Evolutionary conservation across 805 yeast species (phyloP), one percentile per base, ranked within the genome.

Genomic region (Wickerhamomyces sydowiorum): DNA sequence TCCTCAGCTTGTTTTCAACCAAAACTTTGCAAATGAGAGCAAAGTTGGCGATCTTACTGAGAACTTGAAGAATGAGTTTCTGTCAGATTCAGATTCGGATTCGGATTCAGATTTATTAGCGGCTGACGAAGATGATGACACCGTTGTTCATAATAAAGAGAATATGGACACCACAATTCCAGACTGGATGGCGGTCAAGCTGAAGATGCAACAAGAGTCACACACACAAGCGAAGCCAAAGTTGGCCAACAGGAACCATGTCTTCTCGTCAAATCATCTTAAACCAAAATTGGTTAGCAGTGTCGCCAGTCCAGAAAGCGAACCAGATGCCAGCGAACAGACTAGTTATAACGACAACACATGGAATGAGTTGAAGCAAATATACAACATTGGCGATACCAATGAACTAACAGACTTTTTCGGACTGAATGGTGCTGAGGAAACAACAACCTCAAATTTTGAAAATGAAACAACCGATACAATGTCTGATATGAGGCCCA

Each of bases 311-410:
- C 5, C 19, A n/a, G 33, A 17, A 6, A 30, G 33, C 12, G n/a
- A n/a, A n/a, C n/a, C n/a, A n/a, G 27, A 30, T 8, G 17, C 20
- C 33, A 17, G 15, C 18, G 15, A 7, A 9, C n/a, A 23, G 10
- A 21, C 19, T 7, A 15, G 7, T 27, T 6, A 18, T n/a, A 43
- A 36, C 6, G 31, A 43, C 7, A 40, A 21, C 4, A 54, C 60
- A 1, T 55, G 60, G 60, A 53, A 54, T 17, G 42, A 45, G 19
- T 41, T 54, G 46, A 55, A 55, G 39, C 46, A 35, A 34, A 36
- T 30, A 14, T 53, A 52, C 30, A 19, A 42, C n/a, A 43, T 52
- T 15, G 39, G 44, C 4, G 39, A 47, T 25, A n/a, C 15, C 5
- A 28, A 8, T 14, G 30, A 14, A 6, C 5, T 28, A 3, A 28